Evolutionary conservation across 768 basidiomycete genomes (phyloP), one percentile per base, ranked within the genome.

Genomic region (Mycena pura): DNA sequence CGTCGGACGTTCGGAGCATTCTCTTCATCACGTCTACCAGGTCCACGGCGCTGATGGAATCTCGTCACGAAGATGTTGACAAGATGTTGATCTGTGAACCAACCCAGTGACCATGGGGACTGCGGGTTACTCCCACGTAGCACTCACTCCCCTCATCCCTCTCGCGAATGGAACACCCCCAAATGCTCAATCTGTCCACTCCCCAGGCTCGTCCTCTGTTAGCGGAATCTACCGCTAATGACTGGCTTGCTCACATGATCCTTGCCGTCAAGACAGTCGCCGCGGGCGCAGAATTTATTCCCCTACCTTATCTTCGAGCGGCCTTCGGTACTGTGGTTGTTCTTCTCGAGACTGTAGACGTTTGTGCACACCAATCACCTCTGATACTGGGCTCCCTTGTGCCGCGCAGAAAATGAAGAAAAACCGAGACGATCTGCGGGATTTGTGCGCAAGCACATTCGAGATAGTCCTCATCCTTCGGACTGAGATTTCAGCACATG

Each of bases 271-370:
- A 57, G 22, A 25, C 47, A 9, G 21, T 57, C 6, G 56, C 56
- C 4, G 40, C 47, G 13, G 56, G 28, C 15, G 56, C 34, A 15
- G 56, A 57, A 40, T 40, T 49, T 39, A 15, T 50, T 19, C 39
- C 46, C 1, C 3, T 49, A 3, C 56, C 56, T 0, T 48, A 40
- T 43, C 17, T 49, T 25, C 38, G 46, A 1, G 56, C 39, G 15
- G 38, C 39, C 17, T 49, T 48, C 29, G 17, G 38, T 11, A 49
- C 39, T 25, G 56, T 49, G 15, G 38, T 57, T 5, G 34, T 34
- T 41, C 21, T 57, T 14, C 56, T 57, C 3, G 56, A 57, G 47
- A 57, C 47, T 11, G 47, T 57, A 15, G 46, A 57, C 9, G 56
- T 57, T 11, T 3, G 52, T 44, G 17, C 9, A 5, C 36, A 15